These are phyloP conservation scores for Aspergillus pseudoterreus DNA, from an alignment of 2,329 filamentous ascomycete genomes.

Conservation along the genomic window DNA sequence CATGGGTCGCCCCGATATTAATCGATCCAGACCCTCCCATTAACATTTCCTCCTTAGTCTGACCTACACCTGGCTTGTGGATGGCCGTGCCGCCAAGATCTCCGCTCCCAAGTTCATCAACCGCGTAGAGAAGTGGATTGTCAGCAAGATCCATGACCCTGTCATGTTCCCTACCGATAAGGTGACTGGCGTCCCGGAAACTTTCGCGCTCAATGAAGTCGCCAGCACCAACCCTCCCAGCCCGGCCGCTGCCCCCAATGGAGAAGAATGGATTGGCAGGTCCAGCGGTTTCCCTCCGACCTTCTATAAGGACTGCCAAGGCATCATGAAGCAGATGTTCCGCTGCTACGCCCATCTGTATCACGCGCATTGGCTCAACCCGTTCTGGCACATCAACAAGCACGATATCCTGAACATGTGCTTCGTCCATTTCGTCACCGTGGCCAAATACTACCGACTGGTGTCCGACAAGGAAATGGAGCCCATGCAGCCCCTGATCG, in stretches of 20 bases:
- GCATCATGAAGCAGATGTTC: constrained; percentile 97
- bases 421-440: constrained; percentile 80
- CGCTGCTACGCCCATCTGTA: constrained; percentile 97
- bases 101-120: constrained; percentile 92
- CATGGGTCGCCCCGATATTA: neutral
- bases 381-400: constrained; percentile 75
- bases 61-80: constrained; percentile 95
- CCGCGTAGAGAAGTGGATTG: constrained; percentile 95
- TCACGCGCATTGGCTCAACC: constrained; percentile 87
- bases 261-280: constrained; percentile 82
- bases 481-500: constrained; percentile 91
- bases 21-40: neutral
- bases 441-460: constrained; percentile 76
- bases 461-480: constrained; percentile 86
- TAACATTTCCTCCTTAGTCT: constrained; percentile 54
- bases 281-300: constrained; percentile 87
- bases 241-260: constrained; percentile 56
- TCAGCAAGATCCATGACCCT: constrained; percentile 87
- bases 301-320: constrained; percentile 86
- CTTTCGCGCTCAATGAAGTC: constrained; percentile 53
- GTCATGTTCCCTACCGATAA: constrained; percentile 87
- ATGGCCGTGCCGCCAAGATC: constrained; percentile 82
- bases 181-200: constrained; percentile 56
- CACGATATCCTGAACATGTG: constrained; percentile 75
- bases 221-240: constrained; percentile 47